Base-by-base conservation (phyloP, 2,329 filamentous ascomycete genomes). In the Aspergillus piperis region DNA sequence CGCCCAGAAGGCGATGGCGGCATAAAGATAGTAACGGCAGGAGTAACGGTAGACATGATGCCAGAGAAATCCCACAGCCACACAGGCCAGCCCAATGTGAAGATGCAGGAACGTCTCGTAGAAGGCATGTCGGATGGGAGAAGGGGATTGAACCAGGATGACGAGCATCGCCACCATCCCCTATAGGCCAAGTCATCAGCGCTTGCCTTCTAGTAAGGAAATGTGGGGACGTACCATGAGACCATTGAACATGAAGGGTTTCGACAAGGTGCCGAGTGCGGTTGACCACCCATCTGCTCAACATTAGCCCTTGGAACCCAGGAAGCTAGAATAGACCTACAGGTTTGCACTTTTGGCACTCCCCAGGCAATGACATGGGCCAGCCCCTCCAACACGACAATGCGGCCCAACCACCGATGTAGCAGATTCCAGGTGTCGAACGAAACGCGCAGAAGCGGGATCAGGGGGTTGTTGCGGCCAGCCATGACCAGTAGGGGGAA, bases 81-180 rank as follows among this genome's bases (percentile, higher is more conserved):
- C 72, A 39, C 89, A 75, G 44, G 88, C 92, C 50, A 96, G 79
- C 36, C 91, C 75, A 67, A 96, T 92, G 78, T 98, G 95, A 25
- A 89, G 77, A 72, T 90, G 91, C 67, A 97, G 84, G 78, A 98
- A 98, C 0, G 91, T 95, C 79, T 98, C 95, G 80, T 98, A 98
- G 74, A 96, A 96, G 50, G 92, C 92, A 75, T 96, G 93, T 62
- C 94, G 88, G 55, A 98, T 73, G 0, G 92, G 89, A 2, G 92
- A 93, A 55, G 90, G 80, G 8, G 92, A 88, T 21, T 88, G 80
- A 8, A 59, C 5, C 11, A 44, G 23, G 5, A 55, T 50, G 10
- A 25, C 23, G 13, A 56, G 23, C 39, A 56, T 51, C 0, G 55
- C 47, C 2, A 57, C 19, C 15, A 57, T 17, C n/a, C 47, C 51